A percentile compares a stretch with the other conserved stretches of the same genome.
These are phyloP conservation scores for Cryoendolithus antarcticus DNA, from an alignment of 2,329 filamentous ascomycete genomes.

Conservation along the genomic window DNA sequence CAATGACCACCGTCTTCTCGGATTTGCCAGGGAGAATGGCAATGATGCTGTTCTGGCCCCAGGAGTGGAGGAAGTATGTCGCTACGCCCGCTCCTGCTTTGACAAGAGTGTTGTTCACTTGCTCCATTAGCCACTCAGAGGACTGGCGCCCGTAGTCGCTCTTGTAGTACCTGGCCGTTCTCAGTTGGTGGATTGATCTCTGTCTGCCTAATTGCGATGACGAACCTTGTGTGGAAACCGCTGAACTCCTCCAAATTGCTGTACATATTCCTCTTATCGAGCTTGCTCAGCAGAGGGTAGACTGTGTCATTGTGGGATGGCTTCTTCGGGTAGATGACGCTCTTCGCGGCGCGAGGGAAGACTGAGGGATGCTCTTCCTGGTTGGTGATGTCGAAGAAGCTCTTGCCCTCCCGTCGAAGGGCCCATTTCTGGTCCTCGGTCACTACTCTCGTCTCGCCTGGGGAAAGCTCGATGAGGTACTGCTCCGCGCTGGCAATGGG, in stretches of 20 bases:
- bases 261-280: conserved; percentile 66
- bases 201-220: no score
- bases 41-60: conserved; percentile 85
- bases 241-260: conserved; percentile 67
- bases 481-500: conserved; percentile 32
- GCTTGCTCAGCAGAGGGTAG: conserved; percentile 50
- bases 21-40: conserved; percentile 78
- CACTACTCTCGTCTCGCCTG: conserved; percentile 72
- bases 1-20: conserved; percentile 75
- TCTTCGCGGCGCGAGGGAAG: background rate
- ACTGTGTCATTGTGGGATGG: conserved; percentile 55
- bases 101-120: conserved; percentile 59
- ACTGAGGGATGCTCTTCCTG: conserved; percentile 39
- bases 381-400: conserved; percentile 92
- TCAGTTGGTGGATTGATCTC: no score
- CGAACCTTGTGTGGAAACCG: conserved; percentile 54
- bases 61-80: conserved; percentile 65
- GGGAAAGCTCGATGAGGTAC: conserved; percentile 73
- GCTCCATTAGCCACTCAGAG: conserved; percentile 71
- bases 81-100: conserved; percentile 63
- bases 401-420: conserved; percentile 64
- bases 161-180: conserved; percentile 52
- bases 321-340: conserved; percentile 53
- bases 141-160: conserved; percentile 69
- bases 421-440: conserved; percentile 95